A percentile compares a stretch with the other conserved stretches of the same genome.
Evolutionary conservation across 2,329 filamentous ascomycete genomes (phyloP).

Genomic region (Aspergillus spinulosporus): DNA sequence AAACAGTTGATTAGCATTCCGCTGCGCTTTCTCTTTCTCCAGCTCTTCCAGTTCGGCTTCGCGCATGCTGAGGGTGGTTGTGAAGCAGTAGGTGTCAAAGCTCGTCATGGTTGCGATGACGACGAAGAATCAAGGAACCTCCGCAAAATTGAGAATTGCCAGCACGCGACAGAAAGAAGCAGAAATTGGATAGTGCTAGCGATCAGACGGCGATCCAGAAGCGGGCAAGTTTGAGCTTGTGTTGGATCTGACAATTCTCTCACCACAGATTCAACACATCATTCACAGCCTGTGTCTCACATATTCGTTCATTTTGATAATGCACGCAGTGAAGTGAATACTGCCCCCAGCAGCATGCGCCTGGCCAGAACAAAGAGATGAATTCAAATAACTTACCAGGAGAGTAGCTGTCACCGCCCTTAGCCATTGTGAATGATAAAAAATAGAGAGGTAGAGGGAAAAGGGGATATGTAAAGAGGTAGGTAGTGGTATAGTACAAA

Average conservation of each 20-base stretch:
- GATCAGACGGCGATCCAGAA: not conserved
- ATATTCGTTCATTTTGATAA: not conserved
- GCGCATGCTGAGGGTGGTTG: conserved; percentile 26
- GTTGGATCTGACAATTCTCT: not conserved
- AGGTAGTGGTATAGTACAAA: conserved; percentile 30
- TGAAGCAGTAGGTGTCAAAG: conserved; percentile 28
- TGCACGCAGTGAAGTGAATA: not conserved
- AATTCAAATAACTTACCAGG: conserved; percentile 43
- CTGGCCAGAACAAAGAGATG: conserved; percentile 1
- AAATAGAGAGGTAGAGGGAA: conserved; percentile 22
- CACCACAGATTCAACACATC: not conserved
- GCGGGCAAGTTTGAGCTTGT: not conserved
- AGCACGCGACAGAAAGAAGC: too few relatives aligned
- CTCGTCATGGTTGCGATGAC: conserved; percentile 25
- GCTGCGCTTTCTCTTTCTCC: conserved; percentile 17
- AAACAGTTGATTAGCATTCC: conserved; percentile 30
- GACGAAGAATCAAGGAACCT: not conserved
- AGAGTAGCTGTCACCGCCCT: conserved; percentile 44
- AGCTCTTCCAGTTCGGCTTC: conserved; percentile 26
- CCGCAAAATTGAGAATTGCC: not conserved
- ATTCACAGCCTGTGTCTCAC: not conserved
- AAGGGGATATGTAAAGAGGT: conserved; percentile 18
- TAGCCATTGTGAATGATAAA: conserved; percentile 41
- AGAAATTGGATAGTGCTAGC: too few relatives aligned
- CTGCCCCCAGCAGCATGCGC: not conserved